Conservation (phyloP, 495 filamentous ascomycete genomes). For the Trichoderma erinaceum region DNA sequence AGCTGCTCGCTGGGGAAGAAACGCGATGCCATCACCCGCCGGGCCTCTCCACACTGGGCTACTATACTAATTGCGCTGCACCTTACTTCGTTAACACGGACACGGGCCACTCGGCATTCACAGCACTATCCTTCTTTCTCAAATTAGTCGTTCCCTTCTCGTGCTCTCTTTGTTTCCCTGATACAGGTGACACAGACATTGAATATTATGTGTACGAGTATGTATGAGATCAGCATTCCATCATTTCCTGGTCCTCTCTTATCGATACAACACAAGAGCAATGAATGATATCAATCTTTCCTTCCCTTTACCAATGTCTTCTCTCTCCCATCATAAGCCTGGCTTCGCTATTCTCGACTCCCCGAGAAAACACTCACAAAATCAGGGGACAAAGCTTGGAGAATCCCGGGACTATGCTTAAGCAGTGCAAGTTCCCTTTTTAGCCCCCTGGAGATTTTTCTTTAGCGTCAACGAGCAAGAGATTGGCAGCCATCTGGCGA, state of each 20-base stretch:
- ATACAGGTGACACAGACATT: neutral
- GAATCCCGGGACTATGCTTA: neutral
- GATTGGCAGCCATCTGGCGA: neutral
- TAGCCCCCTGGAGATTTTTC: conserved; percentile 1
- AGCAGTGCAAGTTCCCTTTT: conserved; percentile 3
- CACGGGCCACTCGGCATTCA: conserved; percentile 3
- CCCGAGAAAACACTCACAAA: neutral
- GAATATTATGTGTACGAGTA: neutral
- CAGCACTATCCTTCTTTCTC: conserved; percentile 3
- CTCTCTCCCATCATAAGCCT: neutral
- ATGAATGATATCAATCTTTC: neutral
- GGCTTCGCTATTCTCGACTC: neutral
- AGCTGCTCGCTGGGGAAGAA: neutral
- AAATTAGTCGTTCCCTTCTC: neutral
- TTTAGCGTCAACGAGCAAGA: neutral
- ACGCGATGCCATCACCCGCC: conserved; percentile 1
- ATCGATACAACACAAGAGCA: neutral
- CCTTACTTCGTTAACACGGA: neutral
- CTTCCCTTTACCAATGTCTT: neutral
- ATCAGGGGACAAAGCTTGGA: conserved; percentile 4
- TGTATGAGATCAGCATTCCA: neutral
- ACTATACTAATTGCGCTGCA: too few relatives aligned
- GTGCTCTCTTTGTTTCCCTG: neutral
- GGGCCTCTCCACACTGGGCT: neutral
- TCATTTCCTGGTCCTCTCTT: neutral